Evolutionary conservation across 306 rosid species (phyloP), one percentile per base, ranked within the genome.

Genomic region (Prunus mira): DNA sequence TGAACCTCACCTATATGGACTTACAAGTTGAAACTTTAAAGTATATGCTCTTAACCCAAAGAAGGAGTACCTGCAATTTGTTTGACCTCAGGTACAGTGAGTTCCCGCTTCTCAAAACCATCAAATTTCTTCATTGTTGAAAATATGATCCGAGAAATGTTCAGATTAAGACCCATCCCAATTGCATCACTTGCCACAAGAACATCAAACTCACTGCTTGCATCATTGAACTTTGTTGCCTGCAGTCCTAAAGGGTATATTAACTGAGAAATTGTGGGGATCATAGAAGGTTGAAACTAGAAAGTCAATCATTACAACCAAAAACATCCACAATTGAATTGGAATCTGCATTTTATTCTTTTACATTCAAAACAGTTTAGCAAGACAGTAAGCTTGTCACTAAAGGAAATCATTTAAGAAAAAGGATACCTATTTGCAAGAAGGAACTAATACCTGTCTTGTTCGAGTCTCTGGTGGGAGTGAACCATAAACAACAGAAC

Each of bases 401-500:
- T 55, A 69, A 65, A 57, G 28, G 74, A 64, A 78, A 72, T 32
- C 71, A 68, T 22, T 68, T 76, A 52, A 4, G 41, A 70, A 25
- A 45, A 83, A 74, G 45, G 67, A 6, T 70, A 43, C 50, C 41
- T 32, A 34, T 18, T 41, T 62, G 74, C 52, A 60, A 67, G 71
- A 62, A 75, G 79, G 74, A 89, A 75, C 71, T 66, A 80, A 71
- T 76, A 95, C 99, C 96, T 95, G 97, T 78, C 96, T 86, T 19
- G 99, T 95, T 83, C 99, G 96, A 81, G 99, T 95, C 82, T 90
- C 96, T 24, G 99, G 97, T 43, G 99, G 99, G 63, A 95, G 86
- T 17, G 99, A 92, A 73, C 99, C 99, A 87, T 95, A 95, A 81
- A 95, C 99, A 74, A 95, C 92, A 2, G 97, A 95, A 78, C 99